A percentile compares a stretch with the other conserved stretches of the same genome.
These are phyloP conservation scores for Hordeum marinum DNA, from an alignment of 176 grass and related monocot genomes.

Conservation along the genomic window DNA sequence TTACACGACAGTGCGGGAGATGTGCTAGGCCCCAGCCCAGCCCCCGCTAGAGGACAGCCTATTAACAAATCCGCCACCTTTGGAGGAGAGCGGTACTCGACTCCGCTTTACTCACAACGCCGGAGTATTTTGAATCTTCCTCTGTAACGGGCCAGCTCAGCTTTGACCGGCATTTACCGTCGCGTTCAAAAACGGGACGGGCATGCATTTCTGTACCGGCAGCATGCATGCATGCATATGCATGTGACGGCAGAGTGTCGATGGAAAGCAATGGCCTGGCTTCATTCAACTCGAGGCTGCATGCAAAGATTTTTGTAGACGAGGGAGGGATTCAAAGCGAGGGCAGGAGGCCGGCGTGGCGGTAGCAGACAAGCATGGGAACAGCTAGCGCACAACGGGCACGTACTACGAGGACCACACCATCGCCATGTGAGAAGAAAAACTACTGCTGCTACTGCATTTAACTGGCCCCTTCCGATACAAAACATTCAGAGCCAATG, in stretches of 20 bases:
- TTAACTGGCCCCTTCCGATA: constrained; percentile 37
- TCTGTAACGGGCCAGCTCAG: background rate
- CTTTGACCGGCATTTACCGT: background rate
- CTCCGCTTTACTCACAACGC: background rate
- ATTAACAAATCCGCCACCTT: constrained; percentile 1
- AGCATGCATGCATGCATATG: background rate
- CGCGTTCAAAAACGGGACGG: background rate
- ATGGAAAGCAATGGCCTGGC: background rate
- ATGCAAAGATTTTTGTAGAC: constrained; percentile 28
- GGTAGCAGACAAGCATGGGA: constrained; percentile 46
- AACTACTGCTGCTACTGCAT: constrained; percentile 18
- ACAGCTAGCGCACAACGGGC: constrained; percentile 43
- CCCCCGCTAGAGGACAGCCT: background rate
- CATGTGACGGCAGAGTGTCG: background rate
- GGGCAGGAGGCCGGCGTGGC: background rate
- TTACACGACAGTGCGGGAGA: constrained; percentile 33
- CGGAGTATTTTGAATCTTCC: background rate
- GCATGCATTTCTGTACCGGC: background rate
- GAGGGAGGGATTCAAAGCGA: background rate
- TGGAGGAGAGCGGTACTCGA: background rate
- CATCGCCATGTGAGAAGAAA: background rate
- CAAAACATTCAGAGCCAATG: constrained; percentile 37
- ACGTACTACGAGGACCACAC: constrained; percentile 35
- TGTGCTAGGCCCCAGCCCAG: background rate
- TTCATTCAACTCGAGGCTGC: constrained; percentile 6